Conservation (phyloP, 2,329 filamentous ascomycete species). For the Cladophialophora chaetospira region DNA sequence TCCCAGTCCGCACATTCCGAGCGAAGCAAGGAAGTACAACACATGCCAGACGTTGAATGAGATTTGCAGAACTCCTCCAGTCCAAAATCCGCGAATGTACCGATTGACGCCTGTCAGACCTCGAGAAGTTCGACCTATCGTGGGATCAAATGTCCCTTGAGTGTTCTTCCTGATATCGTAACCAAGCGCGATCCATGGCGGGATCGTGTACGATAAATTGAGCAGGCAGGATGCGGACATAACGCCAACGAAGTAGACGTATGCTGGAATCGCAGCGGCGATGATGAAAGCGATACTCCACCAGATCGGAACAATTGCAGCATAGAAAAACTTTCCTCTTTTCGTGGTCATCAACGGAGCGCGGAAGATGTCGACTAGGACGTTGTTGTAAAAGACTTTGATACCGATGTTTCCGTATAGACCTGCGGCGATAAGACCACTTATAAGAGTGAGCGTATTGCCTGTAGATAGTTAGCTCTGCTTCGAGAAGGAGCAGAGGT, state of each 20-base stretch:
- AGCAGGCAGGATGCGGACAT: background rate
- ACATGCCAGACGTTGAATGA: background rate
- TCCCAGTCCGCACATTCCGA: background rate
- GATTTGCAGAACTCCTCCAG: background rate
- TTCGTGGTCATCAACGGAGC: background rate
- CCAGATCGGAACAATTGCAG: background rate
- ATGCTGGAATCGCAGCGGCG: background rate
- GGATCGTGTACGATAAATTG: slow-evolving; percentile 1
- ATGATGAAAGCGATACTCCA: background rate
- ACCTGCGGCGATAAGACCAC: background rate
- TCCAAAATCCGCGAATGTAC: background rate
- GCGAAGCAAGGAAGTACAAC: background rate
- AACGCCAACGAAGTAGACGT: background rate
- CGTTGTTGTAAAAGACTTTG: slow-evolving; percentile 1
- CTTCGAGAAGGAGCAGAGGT: background rate
- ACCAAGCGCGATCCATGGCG: background rate
- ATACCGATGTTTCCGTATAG: slow-evolving; percentile 1
- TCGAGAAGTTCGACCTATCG: background rate
- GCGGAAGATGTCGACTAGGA: background rate
- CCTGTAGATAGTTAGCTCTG: background rate
- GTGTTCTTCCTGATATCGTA: background rate
- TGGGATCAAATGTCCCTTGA: background rate
- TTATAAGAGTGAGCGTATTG: background rate
- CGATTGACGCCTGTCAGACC: background rate
- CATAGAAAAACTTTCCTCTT: background rate